phyloP scores from a whole-genome alignment of 441 rosid genomes.

The Dalechampia spathulata region DNA sequence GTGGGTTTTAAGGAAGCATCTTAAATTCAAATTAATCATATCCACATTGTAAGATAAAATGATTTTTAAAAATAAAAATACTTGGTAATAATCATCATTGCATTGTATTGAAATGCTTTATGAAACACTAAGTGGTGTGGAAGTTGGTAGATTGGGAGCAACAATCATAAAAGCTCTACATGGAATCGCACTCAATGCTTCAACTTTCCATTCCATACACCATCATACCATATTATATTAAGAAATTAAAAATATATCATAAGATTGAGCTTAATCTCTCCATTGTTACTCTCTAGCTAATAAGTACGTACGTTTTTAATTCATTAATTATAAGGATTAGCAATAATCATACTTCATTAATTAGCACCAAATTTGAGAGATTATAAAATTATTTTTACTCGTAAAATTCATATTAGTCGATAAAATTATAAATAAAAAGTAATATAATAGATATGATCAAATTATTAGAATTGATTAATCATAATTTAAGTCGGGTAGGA shows the following conservation, averaged over 20 bases:
- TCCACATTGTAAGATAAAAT: not conserved
- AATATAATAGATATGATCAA: too few relatives aligned
- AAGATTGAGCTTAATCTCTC: too few relatives aligned
- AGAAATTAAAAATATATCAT: not conserved
- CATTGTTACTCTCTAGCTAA: not conserved
- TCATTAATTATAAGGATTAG: not conserved
- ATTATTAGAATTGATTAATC: too few relatives aligned
- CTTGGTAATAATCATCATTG: not conserved
- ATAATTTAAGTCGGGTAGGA: too few relatives aligned
- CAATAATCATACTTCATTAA: too few relatives aligned
- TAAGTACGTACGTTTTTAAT: not conserved
- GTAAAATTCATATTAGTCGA: too few relatives aligned
- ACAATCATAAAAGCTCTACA: not conserved
- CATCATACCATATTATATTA: too few relatives aligned
- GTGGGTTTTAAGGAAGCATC: constrained; percentile 9
- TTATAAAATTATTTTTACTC: too few relatives aligned
- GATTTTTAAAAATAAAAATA: too few relatives aligned
- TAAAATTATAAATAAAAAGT: too few relatives aligned
- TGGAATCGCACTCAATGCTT: not conserved
- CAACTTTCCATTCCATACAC: not conserved
- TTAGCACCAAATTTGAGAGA: too few relatives aligned
- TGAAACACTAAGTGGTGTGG: not conserved
- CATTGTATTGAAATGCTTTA: not conserved
- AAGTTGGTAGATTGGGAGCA: not conserved
- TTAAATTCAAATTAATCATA: not conserved